Base-by-base conservation (phyloP, 2,329 filamentous ascomycete genomes). In the Aspergillus neotritici region DNA sequence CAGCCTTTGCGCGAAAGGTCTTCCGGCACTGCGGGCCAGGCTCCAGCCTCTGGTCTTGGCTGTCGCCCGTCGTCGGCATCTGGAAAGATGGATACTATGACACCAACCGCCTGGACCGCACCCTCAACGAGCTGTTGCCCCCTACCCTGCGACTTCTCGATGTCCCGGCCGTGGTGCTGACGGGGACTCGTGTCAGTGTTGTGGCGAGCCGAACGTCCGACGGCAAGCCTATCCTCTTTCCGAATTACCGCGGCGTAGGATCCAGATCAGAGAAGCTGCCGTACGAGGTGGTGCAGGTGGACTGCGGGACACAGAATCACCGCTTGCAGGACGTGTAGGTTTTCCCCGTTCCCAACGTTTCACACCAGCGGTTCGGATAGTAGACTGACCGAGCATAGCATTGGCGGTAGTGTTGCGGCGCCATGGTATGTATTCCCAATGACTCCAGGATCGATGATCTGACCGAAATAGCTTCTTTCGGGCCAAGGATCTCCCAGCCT, bases 381-480 rank as follows among this genome's bases (percentile, higher is more conserved):
- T n/a, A n/a, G n/a, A n/a, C n/a, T n/a, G n/a, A n/a, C n/a, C n/a
- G 29, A 15, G 17, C n/a, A 15, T 34, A 44, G 48, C n/a, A 45
- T 47, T 30, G 21, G 39, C 3, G 49, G 46, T 40, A 51, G 50
- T 34, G 47, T 50, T 30, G 54, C 54, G 7, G 54, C 52, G 12
- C 54, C 46, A 2, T 43, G 36, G 49, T 57, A 48, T 54, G 52
- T 38, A 38, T 28, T 12, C 39, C 13, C 16, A 11, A 32, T 31
- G 17, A 29, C 5, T 29, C 31, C 14, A 25, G 31, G 8, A 35
- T n/a, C 21, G 34, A 13, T 25, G 47, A 25, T 44, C 44, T 50
- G 15, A 48, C 43, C 2, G 33, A 31, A 15, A 5, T 38, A 58
- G 55, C 13, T 55, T 46, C 31, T 58, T 56, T 33, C 34, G 29